Base-by-base conservation (phyloP, 805 yeast species). In the Brettanomyces anomalus region DNA sequence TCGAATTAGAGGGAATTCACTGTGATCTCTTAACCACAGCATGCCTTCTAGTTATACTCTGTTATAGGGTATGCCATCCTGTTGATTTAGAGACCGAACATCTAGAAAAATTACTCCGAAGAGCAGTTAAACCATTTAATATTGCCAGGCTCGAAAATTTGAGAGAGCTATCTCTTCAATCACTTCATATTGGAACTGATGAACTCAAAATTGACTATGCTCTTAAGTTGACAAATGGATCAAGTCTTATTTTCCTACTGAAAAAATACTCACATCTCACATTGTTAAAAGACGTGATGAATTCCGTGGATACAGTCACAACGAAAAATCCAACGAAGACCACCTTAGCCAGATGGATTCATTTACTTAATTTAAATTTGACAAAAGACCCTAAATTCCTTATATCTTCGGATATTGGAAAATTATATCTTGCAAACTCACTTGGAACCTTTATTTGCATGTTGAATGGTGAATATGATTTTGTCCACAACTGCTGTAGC, bases 361-460 rank as follows among this genome's bases (percentile, higher is more conserved):
- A 18, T 15, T 32, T 40, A 14, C 36, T 53, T 10, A 42, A 18
- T 14, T 37, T 33, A n/a, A 17, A 31, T 11, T 18, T 39, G 28
- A 46, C 33, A 8, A 30, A 37, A 11, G 24, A 42, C 2, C 34
- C 41, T 5, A 8, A 26, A 11, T 20, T 41, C 13, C 11, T 39
- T 17, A 20, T 39, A 17, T 37, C 36, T 18, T 35, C 53, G 1
- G 43, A 41, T 16, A 46, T 57, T 11, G 53, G 51, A 3, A 54
- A 53, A 39, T 43, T 53, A 7, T 55, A 55, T 41, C 33, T 67
- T 4, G 53, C 72, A 10, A 61, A 68, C 11, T 60, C 72, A 2
- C 43, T 74, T 21, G 70, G 74, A 7, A 53, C 61, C 36, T 63
- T 65, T 39, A 66, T 73, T 4, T 74, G 79, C 50, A 37, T 71